phyloP scores from a whole-genome alignment of 768 basidiomycete species.

The Ramaria rubella region DNA sequence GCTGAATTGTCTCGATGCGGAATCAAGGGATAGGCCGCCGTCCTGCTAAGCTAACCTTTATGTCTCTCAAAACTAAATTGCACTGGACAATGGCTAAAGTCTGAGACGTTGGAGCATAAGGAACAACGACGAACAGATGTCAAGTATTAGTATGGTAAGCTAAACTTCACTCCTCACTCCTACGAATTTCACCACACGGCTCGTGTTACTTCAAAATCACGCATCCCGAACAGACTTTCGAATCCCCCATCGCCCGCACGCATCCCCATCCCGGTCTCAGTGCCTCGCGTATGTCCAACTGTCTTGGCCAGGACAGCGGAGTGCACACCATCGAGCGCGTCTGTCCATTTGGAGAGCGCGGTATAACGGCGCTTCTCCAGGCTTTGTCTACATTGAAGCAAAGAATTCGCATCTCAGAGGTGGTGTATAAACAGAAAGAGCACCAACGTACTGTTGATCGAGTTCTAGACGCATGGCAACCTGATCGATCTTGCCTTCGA shows the following conservation, averaged over 20 bases:
- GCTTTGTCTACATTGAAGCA: conserved; percentile 53
- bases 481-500: conserved; percentile 95
- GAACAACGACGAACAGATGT: too few species aligned
- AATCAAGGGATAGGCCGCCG: too few species aligned
- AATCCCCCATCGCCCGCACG: not conserved
- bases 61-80: too few species aligned
- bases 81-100: too few species aligned
- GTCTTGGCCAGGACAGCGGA: conserved; percentile 70
- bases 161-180: too few species aligned
- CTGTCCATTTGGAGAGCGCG: conserved; percentile 77
- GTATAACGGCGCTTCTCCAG: conserved; percentile 82
- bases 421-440: not conserved
- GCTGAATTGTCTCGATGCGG: too few species aligned
- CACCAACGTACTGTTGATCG: conserved; percentile 63
- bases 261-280: not conserved
- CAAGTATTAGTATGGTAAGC: too few species aligned
- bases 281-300: conserved; percentile 24
- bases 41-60: too few species aligned
- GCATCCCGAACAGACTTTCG: not conserved
- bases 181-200: not conserved
- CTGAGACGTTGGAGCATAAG: too few species aligned
- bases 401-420: not conserved
- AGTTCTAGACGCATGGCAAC: conserved; percentile 89
- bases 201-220: not conserved
- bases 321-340: conserved; percentile 73